Base-by-base conservation (phyloP, 2,329 filamentous ascomycete genomes). In the Lasiodiplodia sp. region DNA sequence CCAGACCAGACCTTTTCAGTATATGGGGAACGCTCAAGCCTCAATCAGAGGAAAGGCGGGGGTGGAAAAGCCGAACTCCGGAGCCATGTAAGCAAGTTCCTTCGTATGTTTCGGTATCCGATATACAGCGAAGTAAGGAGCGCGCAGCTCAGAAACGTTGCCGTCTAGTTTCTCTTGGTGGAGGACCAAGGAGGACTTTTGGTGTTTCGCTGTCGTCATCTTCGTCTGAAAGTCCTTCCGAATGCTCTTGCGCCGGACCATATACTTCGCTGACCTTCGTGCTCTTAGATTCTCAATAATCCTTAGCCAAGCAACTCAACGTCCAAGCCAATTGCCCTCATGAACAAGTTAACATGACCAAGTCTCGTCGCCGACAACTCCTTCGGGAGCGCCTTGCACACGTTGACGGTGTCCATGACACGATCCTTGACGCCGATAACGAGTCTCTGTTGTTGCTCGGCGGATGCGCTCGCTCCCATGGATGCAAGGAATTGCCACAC, bases 401-500 rank as follows among this genome's bases (percentile, higher is more conserved):
- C 88, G 37, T 87, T 85, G 12, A 99, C 93, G 0, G 96, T 98
- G 78, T 97, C 94, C 88, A 98, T 96, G 69, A 99, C 96, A 66
- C 95, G 91, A 76, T 99, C 96, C 87, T 98, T 99, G 74, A 99
- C 96, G 51, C 94, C 94, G 75, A 97, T 88, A 11, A 99, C 96
- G 68, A 99, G 86, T 69, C 94, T 88, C 78, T 97, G 95, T 80
- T 99, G 96, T 81, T 99, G 96, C 73, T 97, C 94, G 16, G 94
- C 93, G 76, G 89, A 94, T 40, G 96, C 95, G 64, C 93, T 94
- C 72, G 97, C 96, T 71, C 96, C 96, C 81, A 97, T 93, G 14
- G 95, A 94, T 10, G 96, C 96, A 72, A 99, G 86, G 79, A 98
- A 96, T 81, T 98, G 95, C 96, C 96, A 99, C 49, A 98, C 93